A percentile compares a stretch with the other conserved stretches of the same genome.
Evolutionary conservation across 495 filamentous ascomycete genomes (phyloP).

Genomic region (Penicillium angulare): DNA sequence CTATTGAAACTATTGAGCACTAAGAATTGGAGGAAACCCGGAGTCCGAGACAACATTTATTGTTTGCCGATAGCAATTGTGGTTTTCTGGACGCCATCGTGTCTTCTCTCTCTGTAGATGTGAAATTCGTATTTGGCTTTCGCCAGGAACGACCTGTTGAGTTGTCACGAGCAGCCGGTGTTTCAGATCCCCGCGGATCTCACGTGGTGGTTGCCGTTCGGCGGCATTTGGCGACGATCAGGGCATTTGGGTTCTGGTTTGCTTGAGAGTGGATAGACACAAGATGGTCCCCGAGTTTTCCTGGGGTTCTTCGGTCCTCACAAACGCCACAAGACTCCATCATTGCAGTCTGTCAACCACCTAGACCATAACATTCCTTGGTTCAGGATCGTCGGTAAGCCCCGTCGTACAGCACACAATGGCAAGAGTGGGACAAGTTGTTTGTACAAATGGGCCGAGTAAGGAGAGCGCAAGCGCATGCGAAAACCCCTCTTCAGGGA

Average conservation of each 20-base stretch:
- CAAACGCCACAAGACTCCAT: background rate
- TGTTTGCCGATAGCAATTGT: background rate
- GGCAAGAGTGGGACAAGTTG: constrained; percentile 5
- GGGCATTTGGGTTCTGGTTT: background rate
- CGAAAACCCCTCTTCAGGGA: constrained; percentile 2
- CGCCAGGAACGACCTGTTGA: background rate
- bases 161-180: constrained; percentile 11
- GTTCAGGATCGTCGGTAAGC: background rate
- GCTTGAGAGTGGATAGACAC: background rate
- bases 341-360: background rate
- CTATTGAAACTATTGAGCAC: constrained; percentile 1
- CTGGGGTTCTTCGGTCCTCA: background rate
- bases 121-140: background rate
- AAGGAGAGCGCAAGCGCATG: constrained; percentile 7
- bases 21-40: background rate
- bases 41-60: background rate
- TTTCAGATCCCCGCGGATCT: constrained; percentile 32
- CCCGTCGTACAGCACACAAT: background rate
- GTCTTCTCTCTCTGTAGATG: background rate
- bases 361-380: background rate
- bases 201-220: constrained; percentile 27
- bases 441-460: constrained; percentile 6
- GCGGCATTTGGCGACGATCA: constrained; percentile 26
- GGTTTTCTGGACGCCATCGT: no score
- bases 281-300: constrained; percentile 1